Evolutionary conservation across 1,284 basidiomycete genomes (phyloP), one percentile per base, ranked within the genome.

Genomic region (Xerocomus subilludens): DNA sequence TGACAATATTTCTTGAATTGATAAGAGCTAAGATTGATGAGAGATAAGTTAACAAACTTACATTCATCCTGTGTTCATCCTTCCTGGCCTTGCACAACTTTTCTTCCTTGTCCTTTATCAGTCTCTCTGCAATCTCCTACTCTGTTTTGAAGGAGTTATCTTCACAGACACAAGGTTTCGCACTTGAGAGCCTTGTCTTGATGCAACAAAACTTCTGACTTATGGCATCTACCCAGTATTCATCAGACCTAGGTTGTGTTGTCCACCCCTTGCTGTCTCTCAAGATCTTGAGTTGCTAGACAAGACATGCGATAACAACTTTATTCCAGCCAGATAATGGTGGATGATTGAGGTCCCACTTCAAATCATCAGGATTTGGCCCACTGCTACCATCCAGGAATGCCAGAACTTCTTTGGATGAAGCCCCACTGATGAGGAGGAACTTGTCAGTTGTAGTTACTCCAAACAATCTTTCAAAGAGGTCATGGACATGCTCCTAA

Each of bases 201-300:
- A 72, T 69, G 11, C 9, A 16, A 33, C 7, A 20, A 27, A 53
- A 72, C 11, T 69, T 73, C 23, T 65, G 32, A 32, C 27, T 27
- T 30, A 73, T 69, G 9, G 63, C 23, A 33, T 59, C 38, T 23
- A 60, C 38, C 67, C 71, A 73, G 36, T 73, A 69, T 32, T 55
- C 56, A 51, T 70, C 49, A 6, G 63, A 69, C 16, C n/a, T 58
- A 5, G 30, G 35, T 18, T 25, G n/a, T 27, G 71, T 72, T 14
- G 25, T 58, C 71, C 51, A 69, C 20, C n/a, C 4, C 11, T 72
- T n/a, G 8, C 49, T 3, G 13, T n/a, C n/a, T n/a, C 35, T 30
- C 60, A 56, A 64, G 2, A 18, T 21, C 45, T 64, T 68, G 1
- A 72, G 70, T 33, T 27, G 5, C 33, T 56, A n/a, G 2, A 72